Conservation (phyloP, 192 early-diverging fungal species). For the Endogone sp. region DNA sequence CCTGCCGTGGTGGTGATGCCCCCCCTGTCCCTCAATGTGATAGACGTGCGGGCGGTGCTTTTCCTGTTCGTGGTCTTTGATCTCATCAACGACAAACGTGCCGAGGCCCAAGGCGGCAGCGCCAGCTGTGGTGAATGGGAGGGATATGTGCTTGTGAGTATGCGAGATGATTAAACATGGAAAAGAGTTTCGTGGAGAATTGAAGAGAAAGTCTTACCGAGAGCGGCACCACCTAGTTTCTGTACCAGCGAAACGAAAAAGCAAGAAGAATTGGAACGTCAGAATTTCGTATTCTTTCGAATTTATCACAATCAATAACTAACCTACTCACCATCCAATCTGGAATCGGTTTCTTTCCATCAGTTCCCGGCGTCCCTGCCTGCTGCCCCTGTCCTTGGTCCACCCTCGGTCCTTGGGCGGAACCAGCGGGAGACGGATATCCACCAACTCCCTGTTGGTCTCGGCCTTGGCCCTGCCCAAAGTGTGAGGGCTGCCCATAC, state of each 20-base stretch:
- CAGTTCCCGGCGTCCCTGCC: not conserved
- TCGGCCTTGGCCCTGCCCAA: no score
- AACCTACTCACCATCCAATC: constrained; percentile 30
- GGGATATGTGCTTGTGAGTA: not conserved
- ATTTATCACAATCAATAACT: no score
- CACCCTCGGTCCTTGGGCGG: no score
- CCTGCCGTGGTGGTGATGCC: constrained; percentile 1
- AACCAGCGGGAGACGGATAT: no score
- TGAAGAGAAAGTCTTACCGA: not conserved
- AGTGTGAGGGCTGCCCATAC: constrained; percentile 5
- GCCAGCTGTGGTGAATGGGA: constrained; percentile 6
- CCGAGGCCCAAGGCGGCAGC: constrained; percentile 32
- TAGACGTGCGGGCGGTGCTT: constrained; percentile 8
- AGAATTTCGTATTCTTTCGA: no score
- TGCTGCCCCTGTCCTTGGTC: no score
- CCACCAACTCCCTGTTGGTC: no score
- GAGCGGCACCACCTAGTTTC: constrained; percentile 32
- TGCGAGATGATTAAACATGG: no score
- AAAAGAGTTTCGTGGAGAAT: not conserved
- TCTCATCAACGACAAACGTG: constrained; percentile 24
- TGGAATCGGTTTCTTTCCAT: constrained; percentile 7
- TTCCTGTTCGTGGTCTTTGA: constrained; percentile 24
- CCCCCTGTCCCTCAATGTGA: not conserved
- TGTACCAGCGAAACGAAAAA: constrained; percentile 15
- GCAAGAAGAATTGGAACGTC: not conserved